These are phyloP conservation scores for Hylodesmum podocarpum DNA, from an alignment of 306 rosid genomes.

Conservation along the genomic window DNA sequence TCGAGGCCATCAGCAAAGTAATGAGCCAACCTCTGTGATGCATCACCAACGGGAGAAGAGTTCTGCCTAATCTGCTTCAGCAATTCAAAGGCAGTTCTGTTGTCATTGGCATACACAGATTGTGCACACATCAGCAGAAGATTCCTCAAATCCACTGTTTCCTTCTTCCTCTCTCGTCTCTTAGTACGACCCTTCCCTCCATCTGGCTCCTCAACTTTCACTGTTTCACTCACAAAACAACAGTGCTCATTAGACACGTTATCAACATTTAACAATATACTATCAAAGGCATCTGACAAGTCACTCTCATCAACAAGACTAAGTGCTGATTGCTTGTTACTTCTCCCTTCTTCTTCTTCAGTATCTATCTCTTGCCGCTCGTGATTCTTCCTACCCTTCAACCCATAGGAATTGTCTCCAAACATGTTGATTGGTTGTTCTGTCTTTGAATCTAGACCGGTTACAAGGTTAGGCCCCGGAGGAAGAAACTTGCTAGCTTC, in stretches of 20 bases:
- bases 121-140: slow-evolving; percentile 63
- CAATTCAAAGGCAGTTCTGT: slow-evolving; percentile 51
- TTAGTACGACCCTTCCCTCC: slow-evolving; percentile 33
- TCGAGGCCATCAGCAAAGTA: slow-evolving; percentile 66
- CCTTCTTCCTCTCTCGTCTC: slow-evolving; percentile 48
- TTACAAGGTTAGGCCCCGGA: slow-evolving; percentile 35
- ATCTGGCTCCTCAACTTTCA: background rate
- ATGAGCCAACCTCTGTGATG: slow-evolving; percentile 64
- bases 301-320: slow-evolving; percentile 40
- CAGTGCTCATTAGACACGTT: slow-evolving; percentile 2
- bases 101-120: slow-evolving; percentile 56
- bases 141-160: slow-evolving; percentile 60
- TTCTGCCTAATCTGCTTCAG: slow-evolving; percentile 65
- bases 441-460: slow-evolving; percentile 27
- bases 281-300: slow-evolving; percentile 48
- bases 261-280: slow-evolving; percentile 34
- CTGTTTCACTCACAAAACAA: background rate
- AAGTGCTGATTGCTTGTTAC: slow-evolving; percentile 50
- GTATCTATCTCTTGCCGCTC: slow-evolving; percentile 26
- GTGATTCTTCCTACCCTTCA: slow-evolving; percentile 44
- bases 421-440: background rate
- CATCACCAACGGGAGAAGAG: slow-evolving; percentile 65
- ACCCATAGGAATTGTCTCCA: slow-evolving; percentile 35
- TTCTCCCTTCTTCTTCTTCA: slow-evolving; percentile 36
- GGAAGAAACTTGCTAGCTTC: slow-evolving; percentile 90